Evolutionary conservation across 371 early-diverging fungal species (phyloP), one percentile per base, ranked within the genome.

Genomic region (Gilbertella persicaria): DNA sequence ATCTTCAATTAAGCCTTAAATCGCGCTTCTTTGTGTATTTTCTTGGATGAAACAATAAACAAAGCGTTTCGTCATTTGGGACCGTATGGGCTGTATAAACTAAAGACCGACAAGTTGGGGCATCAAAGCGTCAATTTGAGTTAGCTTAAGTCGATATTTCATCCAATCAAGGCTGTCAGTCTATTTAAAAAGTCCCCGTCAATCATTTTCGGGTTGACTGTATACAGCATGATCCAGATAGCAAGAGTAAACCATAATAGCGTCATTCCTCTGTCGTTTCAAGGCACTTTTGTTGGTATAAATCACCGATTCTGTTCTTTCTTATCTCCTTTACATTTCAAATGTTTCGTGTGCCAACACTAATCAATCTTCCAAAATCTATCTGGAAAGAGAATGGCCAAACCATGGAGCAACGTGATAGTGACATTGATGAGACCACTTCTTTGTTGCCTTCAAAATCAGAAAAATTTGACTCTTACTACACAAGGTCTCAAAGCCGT

Each of bases 331-430:
- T 48, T 48, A 6, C 20, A 1, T 13, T 30, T 4, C 5, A 13
- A 2, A 53, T 53, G 53, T 29, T 53, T 28, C 53, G 53, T 1
- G 19, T 53, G 16, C 45, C 53, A 8, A 53, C 45, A 0, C 1
- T 53, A 1, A 29, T 53, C 3, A 36, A 45, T 10, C 45, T 53
- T 17, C 45, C 53, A 4, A 17, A 36, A 1, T 24, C 45, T 9
- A 25, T 53, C 17, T 53, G 53, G 53, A 53, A 36, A 10, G 33
- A 33, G 13, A 33, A 33, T 9, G 13, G 13, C 13, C 33, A n/a
- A 33, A 20, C 12, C 7, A 36, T 13, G 12, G 9, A n/a, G 26
- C 39, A 25, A n/a, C n/a, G 2, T 33, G 24, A 42, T n/a, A 35
- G 24, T 12, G 53, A 53, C 9, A 45, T 45, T n/a, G 53, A 53